A percentile compares a stretch with the other conserved stretches of the same genome.
Evolutionary conservation across 108 stramenopile species (phyloP).

Genomic region (Cyclostephanos invisitatus): DNA sequence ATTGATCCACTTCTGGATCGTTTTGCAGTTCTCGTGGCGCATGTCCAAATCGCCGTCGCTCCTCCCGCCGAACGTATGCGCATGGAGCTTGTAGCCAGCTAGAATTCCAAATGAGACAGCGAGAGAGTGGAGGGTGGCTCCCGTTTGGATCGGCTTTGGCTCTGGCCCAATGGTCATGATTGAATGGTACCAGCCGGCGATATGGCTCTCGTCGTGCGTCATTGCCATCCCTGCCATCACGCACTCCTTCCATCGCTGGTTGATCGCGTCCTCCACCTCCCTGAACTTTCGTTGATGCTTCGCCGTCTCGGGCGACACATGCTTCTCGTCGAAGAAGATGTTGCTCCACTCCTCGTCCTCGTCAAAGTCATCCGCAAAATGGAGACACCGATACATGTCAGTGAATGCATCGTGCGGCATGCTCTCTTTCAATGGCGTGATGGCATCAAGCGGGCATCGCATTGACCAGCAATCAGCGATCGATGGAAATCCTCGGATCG

Average conservation of each 20-base stretch:
- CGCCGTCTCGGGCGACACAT: background rate
- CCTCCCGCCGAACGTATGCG: constrained; percentile 16
- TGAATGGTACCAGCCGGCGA: constrained; percentile 19
- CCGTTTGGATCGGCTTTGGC: constrained; percentile 25
- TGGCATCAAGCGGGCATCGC: background rate
- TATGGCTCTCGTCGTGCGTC: constrained; percentile 15
- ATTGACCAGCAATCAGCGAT: constrained; percentile 5
- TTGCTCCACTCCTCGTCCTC: constrained; percentile 9
- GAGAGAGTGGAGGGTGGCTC: constrained; percentile 25
- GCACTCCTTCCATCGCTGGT: background rate
- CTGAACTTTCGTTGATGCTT: constrained; percentile 15
- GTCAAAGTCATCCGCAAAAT: constrained; percentile 11
- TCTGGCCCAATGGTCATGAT: constrained; percentile 20
- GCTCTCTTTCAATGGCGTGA: background rate
- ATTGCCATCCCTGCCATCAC: constrained; percentile 10
- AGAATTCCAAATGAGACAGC: constrained; percentile 6
- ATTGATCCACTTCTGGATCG: constrained; percentile 25
- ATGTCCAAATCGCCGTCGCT: constrained; percentile 3
- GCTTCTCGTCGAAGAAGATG: constrained; percentile 8
- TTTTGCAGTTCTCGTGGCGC: background rate
- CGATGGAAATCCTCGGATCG: background rate
- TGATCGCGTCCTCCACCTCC: background rate
- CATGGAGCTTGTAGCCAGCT: constrained; percentile 12
- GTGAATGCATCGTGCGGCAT: constrained; percentile 9
- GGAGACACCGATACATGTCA: constrained; percentile 15